These are phyloP conservation scores for Malassezia dermatis DNA, from an alignment of 1,284 basidiomycete species.

Conservation along the genomic window DNA sequence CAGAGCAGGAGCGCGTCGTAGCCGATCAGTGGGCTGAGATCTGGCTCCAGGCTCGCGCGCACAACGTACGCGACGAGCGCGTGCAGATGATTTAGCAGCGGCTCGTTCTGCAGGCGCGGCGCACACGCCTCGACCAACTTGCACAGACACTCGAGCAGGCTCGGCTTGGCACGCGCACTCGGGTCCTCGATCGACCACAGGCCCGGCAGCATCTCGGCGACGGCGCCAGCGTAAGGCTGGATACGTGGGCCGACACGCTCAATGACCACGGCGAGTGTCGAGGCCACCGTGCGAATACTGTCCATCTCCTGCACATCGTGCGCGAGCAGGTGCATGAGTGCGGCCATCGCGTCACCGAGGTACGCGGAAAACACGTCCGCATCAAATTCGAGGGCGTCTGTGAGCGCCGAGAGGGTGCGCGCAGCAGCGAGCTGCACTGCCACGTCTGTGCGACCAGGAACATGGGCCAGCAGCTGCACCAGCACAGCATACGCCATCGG, in stretches of 20 bases:
- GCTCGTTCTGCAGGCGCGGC: conserved; percentile 18
- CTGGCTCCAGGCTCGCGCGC: conserved; percentile 25
- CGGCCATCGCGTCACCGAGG: conserved; percentile 29
- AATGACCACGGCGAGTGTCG: conserved; percentile 36
- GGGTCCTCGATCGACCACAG: conserved; percentile 41
- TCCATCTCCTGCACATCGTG: conserved; percentile 37
- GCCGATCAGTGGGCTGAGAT: conserved; percentile 29
- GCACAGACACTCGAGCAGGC: conserved; percentile 38
- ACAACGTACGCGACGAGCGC: conserved; percentile 35
- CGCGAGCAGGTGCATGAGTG: conserved; percentile 28
- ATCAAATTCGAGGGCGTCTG: conserved; percentile 43
- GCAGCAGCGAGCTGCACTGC: conserved; percentile 42
- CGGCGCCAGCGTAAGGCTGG: conserved; percentile 27
- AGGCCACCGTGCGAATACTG: conserved; percentile 38
- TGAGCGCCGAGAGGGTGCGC: conserved; percentile 30
- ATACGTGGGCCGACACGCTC: conserved; percentile 40
- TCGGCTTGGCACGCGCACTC: conserved; percentile 34
- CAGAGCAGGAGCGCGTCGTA: conserved; percentile 43
- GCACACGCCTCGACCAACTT: conserved; percentile 37
- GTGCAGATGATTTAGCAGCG: conserved; percentile 28
- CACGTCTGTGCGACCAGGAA: conserved; percentile 30
- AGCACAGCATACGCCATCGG: conserved; percentile 32
- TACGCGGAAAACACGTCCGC: conserved; percentile 36
- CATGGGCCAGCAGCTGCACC: conserved; percentile 27
- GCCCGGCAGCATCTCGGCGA: conserved; percentile 33